These are phyloP conservation scores for Pseudogymnoascus sp. DNA, from an alignment of 2,329 filamentous ascomycete genomes.

Conservation along the genomic window DNA sequence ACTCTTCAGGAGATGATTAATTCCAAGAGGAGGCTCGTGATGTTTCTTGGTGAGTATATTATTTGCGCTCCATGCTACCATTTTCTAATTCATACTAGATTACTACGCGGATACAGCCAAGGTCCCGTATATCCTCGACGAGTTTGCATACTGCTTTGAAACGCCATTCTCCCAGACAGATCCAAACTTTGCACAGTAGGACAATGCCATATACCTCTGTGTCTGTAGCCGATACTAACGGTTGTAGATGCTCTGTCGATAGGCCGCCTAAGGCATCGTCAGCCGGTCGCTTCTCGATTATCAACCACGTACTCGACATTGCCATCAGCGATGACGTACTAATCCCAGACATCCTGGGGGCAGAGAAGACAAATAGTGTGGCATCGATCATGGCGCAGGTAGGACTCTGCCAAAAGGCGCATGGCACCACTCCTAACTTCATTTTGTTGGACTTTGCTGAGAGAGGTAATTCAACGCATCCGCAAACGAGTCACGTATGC, in stretches of 20 bases:
- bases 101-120: conserved; percentile 42
- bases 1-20: conserved; percentile 59
- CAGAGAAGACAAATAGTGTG: conserved; percentile 40
- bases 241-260: conserved; percentile 51
- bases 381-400: conserved; percentile 43
- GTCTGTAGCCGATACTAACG: not conserved
- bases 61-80: not conserved
- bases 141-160: conserved; percentile 63
- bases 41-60: conserved; percentile 53
- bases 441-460: conserved; percentile 54
- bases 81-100: conserved; percentile 39
- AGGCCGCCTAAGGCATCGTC: conserved; percentile 43
- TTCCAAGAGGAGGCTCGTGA: conserved; percentile 53
- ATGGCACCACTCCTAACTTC: conserved; percentile 42
- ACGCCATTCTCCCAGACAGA: conserved; percentile 59
- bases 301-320: conserved; percentile 57
- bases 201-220: not conserved
- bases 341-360: conserved; percentile 41
- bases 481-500: not conserved
- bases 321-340: conserved; percentile 34
- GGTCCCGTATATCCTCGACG: conserved; percentile 54
- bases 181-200: conserved; percentile 40
- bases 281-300: conserved; percentile 44
- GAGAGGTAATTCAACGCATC: conserved; percentile 23
- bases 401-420: conserved; percentile 36